These are phyloP conservation scores for Penicillium crystallinum DNA, from an alignment of 495 filamentous ascomycete species.

Conservation along the genomic window DNA sequence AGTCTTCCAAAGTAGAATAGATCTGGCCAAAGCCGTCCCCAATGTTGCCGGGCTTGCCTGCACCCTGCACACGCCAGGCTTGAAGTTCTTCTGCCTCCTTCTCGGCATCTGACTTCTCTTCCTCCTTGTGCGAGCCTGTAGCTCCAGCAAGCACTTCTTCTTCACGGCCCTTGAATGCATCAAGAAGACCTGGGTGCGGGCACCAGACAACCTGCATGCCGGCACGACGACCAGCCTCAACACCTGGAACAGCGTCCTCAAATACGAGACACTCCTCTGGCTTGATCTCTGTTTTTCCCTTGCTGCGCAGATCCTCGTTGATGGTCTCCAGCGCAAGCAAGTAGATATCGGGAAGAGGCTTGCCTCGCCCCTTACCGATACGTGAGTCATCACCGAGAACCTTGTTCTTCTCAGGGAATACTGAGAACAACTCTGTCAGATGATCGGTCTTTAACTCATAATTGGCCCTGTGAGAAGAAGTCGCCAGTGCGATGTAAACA, in stretches of 20 bases:
- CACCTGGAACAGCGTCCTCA: slow-evolving; percentile 89
- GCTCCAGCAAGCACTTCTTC: slow-evolving; percentile 77
- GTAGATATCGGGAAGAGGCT: slow-evolving; percentile 95
- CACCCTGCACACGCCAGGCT: slow-evolving; percentile 43
- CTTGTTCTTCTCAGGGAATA: slow-evolving; percentile 61
- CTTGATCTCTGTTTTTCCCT: slow-evolving; percentile 61
- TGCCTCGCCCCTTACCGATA: slow-evolving; percentile 75
- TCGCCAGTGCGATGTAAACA: slow-evolving; percentile 82
- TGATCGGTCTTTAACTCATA: slow-evolving; percentile 78
- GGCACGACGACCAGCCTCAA: slow-evolving; percentile 84
- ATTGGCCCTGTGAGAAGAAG: slow-evolving; percentile 64
- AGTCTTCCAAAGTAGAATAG: slow-evolving; percentile 56
- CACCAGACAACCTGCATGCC: slow-evolving; percentile 96
- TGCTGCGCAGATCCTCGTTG: slow-evolving; percentile 58
- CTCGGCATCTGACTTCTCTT: slow-evolving; percentile 43
- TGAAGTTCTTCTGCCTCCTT: slow-evolving; percentile 40
- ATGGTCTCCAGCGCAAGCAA: slow-evolving; percentile 79
- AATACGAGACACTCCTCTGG: slow-evolving; percentile 94
- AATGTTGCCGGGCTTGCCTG: slow-evolving; percentile 42
- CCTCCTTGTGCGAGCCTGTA: slow-evolving; percentile 61
- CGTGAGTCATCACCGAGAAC: slow-evolving; percentile 85
- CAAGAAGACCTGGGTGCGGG: slow-evolving; percentile 74
- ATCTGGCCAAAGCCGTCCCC: slow-evolving; percentile 73
- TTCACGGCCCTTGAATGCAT: slow-evolving; percentile 71
- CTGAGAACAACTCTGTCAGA: slow-evolving; percentile 63